These are phyloP conservation scores for Laetiporus sulphureus DNA, from an alignment of 1,284 basidiomycete species.

Conservation along the genomic window DNA sequence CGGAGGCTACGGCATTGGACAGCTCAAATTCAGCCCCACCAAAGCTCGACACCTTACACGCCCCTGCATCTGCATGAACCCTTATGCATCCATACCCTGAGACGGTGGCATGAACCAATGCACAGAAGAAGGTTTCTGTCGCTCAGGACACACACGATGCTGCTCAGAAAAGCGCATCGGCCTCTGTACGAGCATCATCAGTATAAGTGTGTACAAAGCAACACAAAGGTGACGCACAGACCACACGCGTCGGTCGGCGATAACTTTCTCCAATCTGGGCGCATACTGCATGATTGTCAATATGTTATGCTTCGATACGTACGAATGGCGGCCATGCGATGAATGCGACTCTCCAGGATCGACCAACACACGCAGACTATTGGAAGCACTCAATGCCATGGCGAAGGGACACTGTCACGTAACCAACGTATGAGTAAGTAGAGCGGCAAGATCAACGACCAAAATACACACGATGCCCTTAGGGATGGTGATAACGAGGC, in stretches of 20 bases:
- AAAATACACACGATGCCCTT: conserved; percentile 40
- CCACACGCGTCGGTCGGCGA: conserved; percentile 53
- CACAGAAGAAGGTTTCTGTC: conserved; percentile 12
- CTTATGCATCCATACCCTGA: no score
- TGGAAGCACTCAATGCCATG: conserved; percentile 31
- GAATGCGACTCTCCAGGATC: conserved; percentile 40
- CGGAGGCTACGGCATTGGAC: no score
- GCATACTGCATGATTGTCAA: conserved; percentile 35
- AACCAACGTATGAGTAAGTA: not conserved
- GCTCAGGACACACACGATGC: no score
- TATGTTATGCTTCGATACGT: conserved; percentile 37
- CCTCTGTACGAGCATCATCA: no score
- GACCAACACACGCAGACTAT: conserved; percentile 38
- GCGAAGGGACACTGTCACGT: conserved; percentile 21
- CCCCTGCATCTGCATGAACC: no score
- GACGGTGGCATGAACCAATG: conserved; percentile 25
- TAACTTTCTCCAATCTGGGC: conserved; percentile 37
- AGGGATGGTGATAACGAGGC: conserved; percentile 43
- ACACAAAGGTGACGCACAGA: conserved; percentile 40
- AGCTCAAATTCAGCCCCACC: no score
- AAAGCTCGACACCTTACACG: no score
- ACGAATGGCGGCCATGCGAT: conserved; percentile 27
- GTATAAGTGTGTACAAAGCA: no score
- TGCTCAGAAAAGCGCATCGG: no score
- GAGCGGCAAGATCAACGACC: not conserved